Conservation (phyloP, 306 rosid species). For the Arachis hypogaea region DNA sequence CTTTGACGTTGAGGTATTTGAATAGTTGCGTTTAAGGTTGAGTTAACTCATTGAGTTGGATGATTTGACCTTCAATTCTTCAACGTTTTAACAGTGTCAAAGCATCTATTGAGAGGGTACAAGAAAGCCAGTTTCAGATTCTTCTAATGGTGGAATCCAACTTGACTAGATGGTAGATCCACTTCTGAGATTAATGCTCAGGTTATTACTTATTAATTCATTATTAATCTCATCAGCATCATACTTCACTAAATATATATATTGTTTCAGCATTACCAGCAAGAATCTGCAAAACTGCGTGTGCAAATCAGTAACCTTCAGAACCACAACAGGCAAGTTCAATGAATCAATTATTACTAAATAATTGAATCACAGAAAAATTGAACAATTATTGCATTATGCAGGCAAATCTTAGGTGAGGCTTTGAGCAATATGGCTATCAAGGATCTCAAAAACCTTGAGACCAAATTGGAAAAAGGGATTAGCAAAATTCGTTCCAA, state of each 20-base stretch:
- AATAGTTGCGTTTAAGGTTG: slow-evolving; percentile 48
- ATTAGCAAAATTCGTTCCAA: slow-evolving; percentile 73
- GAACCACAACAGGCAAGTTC: slow-evolving; percentile 65
- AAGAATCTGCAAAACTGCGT: slow-evolving; percentile 77
- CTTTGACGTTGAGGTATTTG: slow-evolving; percentile 13
- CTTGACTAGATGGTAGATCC: slow-evolving; percentile 53
- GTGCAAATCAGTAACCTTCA: slow-evolving; percentile 62
- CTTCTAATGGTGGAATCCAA: slow-evolving; percentile 57
- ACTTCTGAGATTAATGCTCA: slow-evolving; percentile 79
- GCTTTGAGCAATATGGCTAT: slow-evolving; percentile 44
- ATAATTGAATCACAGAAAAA: not conserved
- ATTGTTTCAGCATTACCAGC: slow-evolving; percentile 76
- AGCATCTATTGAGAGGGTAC: slow-evolving; percentile 88
- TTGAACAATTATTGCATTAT: not conserved
- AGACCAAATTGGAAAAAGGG: slow-evolving; percentile 74
- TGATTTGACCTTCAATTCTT: slow-evolving; percentile 42
- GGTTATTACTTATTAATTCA: slow-evolving; percentile 39
- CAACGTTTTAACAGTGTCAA: slow-evolving; percentile 54
- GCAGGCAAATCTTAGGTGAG: slow-evolving; percentile 81
- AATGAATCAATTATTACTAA: not conserved
- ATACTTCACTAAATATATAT: not conserved
- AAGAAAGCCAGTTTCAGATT: slow-evolving; percentile 74
- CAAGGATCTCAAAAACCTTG: slow-evolving; percentile 67
- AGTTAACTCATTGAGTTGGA: slow-evolving; percentile 35
- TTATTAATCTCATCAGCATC: not conserved